Percentiles rank a stretch among this genome's conserved stretches.
phyloP scores from a whole-genome alignment of 768 basidiomycete species.

The Kwoniella dendrophila region DNA sequence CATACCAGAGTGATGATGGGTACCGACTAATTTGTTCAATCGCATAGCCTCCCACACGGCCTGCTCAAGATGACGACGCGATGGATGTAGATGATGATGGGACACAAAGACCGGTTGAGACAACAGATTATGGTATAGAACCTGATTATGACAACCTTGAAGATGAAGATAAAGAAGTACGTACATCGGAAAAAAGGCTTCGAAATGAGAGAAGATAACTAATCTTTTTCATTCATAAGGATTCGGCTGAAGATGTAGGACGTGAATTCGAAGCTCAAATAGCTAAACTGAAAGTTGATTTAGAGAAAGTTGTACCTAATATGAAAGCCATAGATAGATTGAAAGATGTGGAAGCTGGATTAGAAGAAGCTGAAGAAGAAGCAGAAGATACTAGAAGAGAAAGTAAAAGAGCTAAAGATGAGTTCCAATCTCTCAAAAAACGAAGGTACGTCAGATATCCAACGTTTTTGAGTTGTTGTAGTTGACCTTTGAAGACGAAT shows the following conservation, averaged over 20 bases:
- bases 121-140: slow-evolving; percentile 83
- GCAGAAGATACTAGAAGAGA: slow-evolving; percentile 89
- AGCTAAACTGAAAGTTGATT: slow-evolving; percentile 67
- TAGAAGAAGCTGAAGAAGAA: slow-evolving; percentile 86
- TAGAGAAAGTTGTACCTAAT: slow-evolving; percentile 91
- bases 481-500: slow-evolving; percentile 7
- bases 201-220: too few species aligned
- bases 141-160: slow-evolving; percentile 90
- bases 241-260: slow-evolving; percentile 33
- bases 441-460: slow-evolving; percentile 62
- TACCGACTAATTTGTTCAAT: too few species aligned
- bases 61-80: slow-evolving; percentile 72
- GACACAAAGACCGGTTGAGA: slow-evolving; percentile 70
- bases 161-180: slow-evolving; percentile 89
- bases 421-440: slow-evolving; percentile 84
- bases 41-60: neutral
- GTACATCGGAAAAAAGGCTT: too few species aligned
- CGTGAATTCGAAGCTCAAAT: slow-evolving; percentile 62
- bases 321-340: slow-evolving; percentile 92
- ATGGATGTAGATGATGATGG: slow-evolving; percentile 92
- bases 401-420: slow-evolving; percentile 84
- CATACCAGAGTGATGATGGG: neutral
- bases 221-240: neutral
- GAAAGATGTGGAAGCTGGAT: slow-evolving; percentile 65
- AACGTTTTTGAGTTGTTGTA: neutral